These are phyloP conservation scores for Candida pini DNA, from an alignment of 805 yeast species.

Conservation along the genomic window DNA sequence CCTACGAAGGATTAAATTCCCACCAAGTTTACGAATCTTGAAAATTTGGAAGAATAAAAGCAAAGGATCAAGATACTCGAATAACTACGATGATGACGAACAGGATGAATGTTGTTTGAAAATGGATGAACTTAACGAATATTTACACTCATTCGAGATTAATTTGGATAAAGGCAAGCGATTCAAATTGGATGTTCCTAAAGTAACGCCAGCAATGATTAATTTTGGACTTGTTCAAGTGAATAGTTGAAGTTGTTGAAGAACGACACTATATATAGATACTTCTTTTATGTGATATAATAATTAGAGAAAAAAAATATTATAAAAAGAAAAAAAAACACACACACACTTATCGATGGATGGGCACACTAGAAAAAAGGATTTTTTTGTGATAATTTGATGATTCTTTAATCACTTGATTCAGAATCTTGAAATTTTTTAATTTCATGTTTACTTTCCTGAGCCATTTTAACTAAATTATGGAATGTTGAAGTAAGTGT, in stretches of 20 bases:
- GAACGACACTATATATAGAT: too few species aligned
- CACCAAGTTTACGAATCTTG: neutral
- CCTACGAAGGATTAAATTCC: neutral
- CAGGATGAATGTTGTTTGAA: too few species aligned
- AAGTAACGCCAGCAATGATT: neutral
- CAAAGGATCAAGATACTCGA: neutral
- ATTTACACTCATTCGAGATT: neutral
- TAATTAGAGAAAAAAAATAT: too few species aligned
- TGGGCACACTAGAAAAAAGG: neutral
- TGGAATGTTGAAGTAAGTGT: slow-evolving; percentile 27
- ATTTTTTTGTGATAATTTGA: neutral
- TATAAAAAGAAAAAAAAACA: neutral
- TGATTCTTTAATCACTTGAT: slow-evolving; percentile 5
- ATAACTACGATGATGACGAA: neutral
- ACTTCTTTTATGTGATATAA: too few species aligned
- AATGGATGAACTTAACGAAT: neutral
- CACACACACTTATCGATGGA: neutral
- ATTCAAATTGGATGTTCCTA: neutral
- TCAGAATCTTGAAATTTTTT: slow-evolving; percentile 22
- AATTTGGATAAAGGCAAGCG: neutral
- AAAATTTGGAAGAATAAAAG: neutral
- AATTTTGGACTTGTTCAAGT: neutral
- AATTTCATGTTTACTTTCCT: slow-evolving; percentile 26
- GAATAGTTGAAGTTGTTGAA: neutral
- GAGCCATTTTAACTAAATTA: slow-evolving; percentile 27